Conservation (phyloP, 305 asterid genomes). For the Andrographis paniculata region DNA sequence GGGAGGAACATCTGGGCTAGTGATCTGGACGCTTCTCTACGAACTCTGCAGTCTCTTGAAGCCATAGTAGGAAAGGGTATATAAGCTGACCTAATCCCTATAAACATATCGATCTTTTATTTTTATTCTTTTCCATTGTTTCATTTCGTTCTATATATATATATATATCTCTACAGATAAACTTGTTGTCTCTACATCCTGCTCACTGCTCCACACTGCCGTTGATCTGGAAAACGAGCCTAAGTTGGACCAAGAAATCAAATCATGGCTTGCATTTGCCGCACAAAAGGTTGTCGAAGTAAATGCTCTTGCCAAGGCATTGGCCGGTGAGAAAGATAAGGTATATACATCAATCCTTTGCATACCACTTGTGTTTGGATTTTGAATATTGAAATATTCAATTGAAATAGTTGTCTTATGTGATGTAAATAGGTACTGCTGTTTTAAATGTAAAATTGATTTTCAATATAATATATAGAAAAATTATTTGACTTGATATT, state of each 20-base stretch:
- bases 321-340: conserved; percentile 69
- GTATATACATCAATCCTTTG: too few species aligned
- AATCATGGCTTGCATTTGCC: conserved; percentile 92
- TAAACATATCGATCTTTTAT: conserved; percentile 1
- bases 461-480: too few species aligned
- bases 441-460: too few species aligned
- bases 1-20: conserved; percentile 99
- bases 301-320: conserved; percentile 79
- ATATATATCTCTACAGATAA: conserved; percentile 42
- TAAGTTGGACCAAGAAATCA: conserved; percentile 76
- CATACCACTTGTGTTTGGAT: neutral
- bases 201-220: conserved; percentile 89
- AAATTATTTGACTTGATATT: too few species aligned
- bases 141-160: conserved; percentile 12
- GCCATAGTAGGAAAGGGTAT: conserved; percentile 85
- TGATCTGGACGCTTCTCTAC: conserved; percentile 67
- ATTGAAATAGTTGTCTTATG: neutral
- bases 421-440: too few species aligned
- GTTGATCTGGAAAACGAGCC: conserved; percentile 82
- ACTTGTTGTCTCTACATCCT: conserved; percentile 85
- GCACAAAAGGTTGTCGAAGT: conserved; percentile 91
- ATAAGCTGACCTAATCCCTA: conserved; percentile 12
- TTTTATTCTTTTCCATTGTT: conserved; percentile 3
- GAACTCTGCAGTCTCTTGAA: conserved; percentile 57
- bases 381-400: neutral